These are phyloP conservation scores for Solanum commersonii DNA, from an alignment of 257 asterid species.

Conservation along the genomic window DNA sequence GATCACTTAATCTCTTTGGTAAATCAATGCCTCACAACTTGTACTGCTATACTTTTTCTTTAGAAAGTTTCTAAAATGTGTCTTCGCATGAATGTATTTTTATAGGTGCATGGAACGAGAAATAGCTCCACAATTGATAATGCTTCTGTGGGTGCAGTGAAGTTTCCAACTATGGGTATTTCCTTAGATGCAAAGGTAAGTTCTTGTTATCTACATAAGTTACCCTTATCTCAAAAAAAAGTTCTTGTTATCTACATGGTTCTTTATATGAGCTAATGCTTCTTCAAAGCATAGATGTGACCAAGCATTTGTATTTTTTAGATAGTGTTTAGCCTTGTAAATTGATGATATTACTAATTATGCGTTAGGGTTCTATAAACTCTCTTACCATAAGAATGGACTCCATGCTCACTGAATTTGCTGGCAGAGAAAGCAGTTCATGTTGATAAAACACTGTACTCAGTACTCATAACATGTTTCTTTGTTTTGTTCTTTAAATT, in stretches of 20 bases:
- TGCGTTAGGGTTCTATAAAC: neutral
- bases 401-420: neutral
- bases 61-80: neutral
- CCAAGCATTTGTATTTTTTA: neutral
- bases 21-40: conserved; percentile 7
- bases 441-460: neutral
- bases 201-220: conserved; percentile 2
- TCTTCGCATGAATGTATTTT: neutral
- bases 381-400: neutral
- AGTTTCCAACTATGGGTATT: conserved; percentile 10
- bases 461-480: neutral
- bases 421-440: neutral
- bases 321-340: neutral
- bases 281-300: neutral
- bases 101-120: conserved; percentile 27
- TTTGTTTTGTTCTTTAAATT: neutral
- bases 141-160: conserved; percentile 10
- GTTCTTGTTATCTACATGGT: conserved; percentile 5
- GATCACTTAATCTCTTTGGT: conserved; percentile 61
- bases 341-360: neutral
- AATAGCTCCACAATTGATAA: conserved; percentile 1
- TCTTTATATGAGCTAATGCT: neutral
- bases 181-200: conserved; percentile 32
- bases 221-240: too few relatives aligned
- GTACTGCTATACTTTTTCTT: neutral